phyloP scores from a whole-genome alignment of 768 basidiomycete genomes.

The Kwoniella europaea region DNA sequence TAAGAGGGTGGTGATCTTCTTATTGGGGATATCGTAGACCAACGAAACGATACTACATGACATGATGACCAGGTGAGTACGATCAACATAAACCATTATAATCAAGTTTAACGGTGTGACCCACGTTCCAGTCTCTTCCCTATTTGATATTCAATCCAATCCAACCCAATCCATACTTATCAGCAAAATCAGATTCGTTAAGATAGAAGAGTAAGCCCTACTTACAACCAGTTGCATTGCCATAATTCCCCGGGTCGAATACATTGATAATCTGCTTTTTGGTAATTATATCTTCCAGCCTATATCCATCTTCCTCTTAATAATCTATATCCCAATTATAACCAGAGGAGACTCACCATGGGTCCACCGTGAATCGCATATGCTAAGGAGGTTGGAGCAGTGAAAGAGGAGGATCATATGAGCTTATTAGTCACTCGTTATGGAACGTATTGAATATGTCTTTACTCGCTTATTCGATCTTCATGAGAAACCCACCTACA shows the following conservation, averaged over 20 bases:
- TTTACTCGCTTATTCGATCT: conserved; percentile 12
- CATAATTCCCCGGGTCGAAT: conserved; percentile 24
- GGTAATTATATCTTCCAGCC: conserved; percentile 22
- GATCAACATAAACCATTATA: not conserved
- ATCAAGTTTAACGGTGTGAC: not conserved
- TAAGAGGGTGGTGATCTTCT: conserved; percentile 14
- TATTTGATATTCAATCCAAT: not conserved
- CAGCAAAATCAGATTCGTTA: not conserved
- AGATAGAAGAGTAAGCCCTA: not conserved
- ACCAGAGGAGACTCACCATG: conserved; percentile 5
- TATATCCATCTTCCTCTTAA: not conserved
- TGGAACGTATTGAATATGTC: not conserved
- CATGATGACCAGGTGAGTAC: not conserved
- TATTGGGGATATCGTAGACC: conserved; percentile 9
- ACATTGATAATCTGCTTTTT: conserved; percentile 22
- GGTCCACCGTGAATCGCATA: conserved; percentile 26
- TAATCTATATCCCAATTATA: not conserved
- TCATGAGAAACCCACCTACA: conserved; percentile 22
- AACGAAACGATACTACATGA: conserved; percentile 1
- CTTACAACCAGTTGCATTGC: conserved; percentile 23
- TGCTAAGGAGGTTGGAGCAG: not conserved
- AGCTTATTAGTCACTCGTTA: too few species aligned
- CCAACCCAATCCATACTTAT: not conserved
- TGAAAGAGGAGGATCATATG: not conserved
- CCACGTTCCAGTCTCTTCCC: conserved; percentile 20